phyloP scores from a whole-genome alignment of 192 early-diverging fungal species.

The Gigaspora rosea region DNA sequence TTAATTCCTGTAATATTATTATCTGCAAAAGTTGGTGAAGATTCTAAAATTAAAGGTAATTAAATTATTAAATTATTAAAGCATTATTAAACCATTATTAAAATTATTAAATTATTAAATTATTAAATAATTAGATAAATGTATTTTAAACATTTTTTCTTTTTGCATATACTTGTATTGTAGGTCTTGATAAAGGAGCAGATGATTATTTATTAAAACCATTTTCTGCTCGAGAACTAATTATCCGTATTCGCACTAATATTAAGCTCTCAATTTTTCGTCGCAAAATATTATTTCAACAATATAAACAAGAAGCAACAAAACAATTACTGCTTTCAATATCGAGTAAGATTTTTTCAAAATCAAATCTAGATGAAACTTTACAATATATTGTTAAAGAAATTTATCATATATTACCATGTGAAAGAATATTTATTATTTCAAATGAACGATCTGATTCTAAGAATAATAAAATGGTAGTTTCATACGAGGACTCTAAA shows the following conservation, averaged over 20 bases:
- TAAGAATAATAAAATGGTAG: neutral
- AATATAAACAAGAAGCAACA: constrained; percentile 26
- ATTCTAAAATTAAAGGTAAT: neutral
- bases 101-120: too few relatives aligned
- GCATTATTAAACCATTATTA: neutral
- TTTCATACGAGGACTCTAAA: neutral
- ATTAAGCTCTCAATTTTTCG: too few relatives aligned
- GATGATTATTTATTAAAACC: constrained; percentile 52
- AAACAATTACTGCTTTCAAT: constrained; percentile 46
- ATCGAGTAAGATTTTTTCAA: constrained; percentile 40
- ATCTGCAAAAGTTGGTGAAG: neutral
- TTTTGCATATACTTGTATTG: neutral
- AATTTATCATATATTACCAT: constrained; percentile 15
- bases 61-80: too few relatives aligned
- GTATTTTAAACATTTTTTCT: too few relatives aligned
- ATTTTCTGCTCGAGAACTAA: too few relatives aligned
- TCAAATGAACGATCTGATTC: constrained; percentile 17
- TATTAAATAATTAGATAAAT: too few relatives aligned
- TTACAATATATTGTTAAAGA: constrained; percentile 37
- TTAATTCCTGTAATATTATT: neutral
- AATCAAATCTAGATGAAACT: constrained; percentile 36
- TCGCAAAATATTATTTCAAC: too few relatives aligned
- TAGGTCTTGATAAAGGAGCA: constrained; percentile 52
- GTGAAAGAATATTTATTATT: too few relatives aligned
- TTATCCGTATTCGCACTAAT: too few relatives aligned